Conservation (phyloP, 2,329 filamentous ascomycete species). For the Zymoseptoria crescenta region DNA sequence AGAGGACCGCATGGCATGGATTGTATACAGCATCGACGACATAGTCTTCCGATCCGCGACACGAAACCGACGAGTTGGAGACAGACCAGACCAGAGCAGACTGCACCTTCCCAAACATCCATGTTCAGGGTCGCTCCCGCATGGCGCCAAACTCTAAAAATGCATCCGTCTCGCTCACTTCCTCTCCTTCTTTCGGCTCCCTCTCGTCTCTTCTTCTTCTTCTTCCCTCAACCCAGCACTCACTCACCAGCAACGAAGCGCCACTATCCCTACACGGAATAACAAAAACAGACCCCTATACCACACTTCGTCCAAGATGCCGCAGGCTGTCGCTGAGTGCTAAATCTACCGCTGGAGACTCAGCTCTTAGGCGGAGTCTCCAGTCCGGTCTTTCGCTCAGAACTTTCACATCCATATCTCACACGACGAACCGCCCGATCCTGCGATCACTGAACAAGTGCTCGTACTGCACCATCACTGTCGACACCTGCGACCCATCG, state of each 20-base stretch:
- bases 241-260: slow-evolving; percentile 17
- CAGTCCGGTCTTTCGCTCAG: slow-evolving; percentile 29
- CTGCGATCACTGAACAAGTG: neutral
- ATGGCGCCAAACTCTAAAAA: slow-evolving; percentile 3
- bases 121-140: neutral
- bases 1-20: too few relatives aligned
- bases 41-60: neutral
- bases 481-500: neutral
- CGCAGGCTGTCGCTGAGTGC: slow-evolving; percentile 28
- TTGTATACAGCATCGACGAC: too few relatives aligned
- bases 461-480: neutral
- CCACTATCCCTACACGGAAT: slow-evolving; percentile 5
- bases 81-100: neutral
- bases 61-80: neutral
- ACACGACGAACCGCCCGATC: neutral
- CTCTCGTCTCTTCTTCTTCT: slow-evolving; percentile 4
- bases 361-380: slow-evolving; percentile 21
- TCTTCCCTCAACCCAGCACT: neutral
- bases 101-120: neutral
- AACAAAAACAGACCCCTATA: slow-evolving; percentile 13
- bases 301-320: slow-evolving; percentile 30
- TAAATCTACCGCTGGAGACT: slow-evolving; percentile 29
- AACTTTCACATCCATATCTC: slow-evolving; percentile 21
- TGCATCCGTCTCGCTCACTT: neutral
- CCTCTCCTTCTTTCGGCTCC: neutral